A percentile compares a stretch with the other conserved stretches of the same genome.
Evolutionary conservation across 805 yeast genomes (phyloP).

Genomic region (Cyberlindnera xylosilytica): DNA sequence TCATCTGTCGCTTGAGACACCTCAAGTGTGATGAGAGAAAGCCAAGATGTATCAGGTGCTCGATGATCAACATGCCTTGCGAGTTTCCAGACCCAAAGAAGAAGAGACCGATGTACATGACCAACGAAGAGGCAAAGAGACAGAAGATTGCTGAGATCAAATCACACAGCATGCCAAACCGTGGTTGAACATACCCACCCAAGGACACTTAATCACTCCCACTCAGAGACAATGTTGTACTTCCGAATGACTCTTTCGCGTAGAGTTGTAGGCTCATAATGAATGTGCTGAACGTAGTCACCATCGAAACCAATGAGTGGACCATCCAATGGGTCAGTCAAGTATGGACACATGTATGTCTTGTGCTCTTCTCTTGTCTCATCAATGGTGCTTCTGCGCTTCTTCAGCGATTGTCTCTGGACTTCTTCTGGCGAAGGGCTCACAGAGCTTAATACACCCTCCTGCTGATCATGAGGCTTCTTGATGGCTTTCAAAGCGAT

Average conservation of each 20-base stretch:
- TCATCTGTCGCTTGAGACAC: slow-evolving; percentile 57
- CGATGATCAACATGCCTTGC: slow-evolving; percentile 23
- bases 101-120: slow-evolving; percentile 10
- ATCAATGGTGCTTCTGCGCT: slow-evolving; percentile 26
- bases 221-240: slow-evolving; percentile 22
- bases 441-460: neutral
- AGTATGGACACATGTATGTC: slow-evolving; percentile 74
- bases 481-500: slow-evolving; percentile 81
- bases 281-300: slow-evolving; percentile 26
- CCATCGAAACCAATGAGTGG: slow-evolving; percentile 62
- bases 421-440: neutral
- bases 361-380: slow-evolving; percentile 33
- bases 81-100: slow-evolving; percentile 9
- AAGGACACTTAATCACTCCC: slow-evolving; percentile 21
- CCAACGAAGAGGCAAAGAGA: slow-evolving; percentile 4
- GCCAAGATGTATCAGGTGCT: slow-evolving; percentile 54
- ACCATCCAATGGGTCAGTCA: slow-evolving; percentile 71
- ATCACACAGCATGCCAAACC: neutral
- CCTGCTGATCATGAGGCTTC: neutral
- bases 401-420: slow-evolving; percentile 11
- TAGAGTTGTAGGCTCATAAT: slow-evolving; percentile 21
- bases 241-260: slow-evolving; percentile 23
- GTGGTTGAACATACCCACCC: neutral
- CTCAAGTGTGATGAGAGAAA: slow-evolving; percentile 60
- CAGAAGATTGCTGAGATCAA: slow-evolving; percentile 10